Conservation (phyloP, 176 grass and related monocot genomes). For the Cenchrus fungigraminus region DNA sequence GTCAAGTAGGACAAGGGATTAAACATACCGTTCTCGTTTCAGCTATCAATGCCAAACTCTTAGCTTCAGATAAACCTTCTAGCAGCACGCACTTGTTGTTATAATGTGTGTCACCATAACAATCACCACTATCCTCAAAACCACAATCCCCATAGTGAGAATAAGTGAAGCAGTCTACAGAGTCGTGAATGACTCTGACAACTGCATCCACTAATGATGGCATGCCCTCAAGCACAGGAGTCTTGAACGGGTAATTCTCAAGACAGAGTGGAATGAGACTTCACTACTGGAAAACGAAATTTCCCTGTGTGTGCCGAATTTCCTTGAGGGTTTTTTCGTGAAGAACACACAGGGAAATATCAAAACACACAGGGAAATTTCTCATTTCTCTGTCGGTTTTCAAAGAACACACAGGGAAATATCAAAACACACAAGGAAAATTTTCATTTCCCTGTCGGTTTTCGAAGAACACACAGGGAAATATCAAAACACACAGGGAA, state of each 20-base stretch:
- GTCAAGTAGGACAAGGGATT: not conserved
- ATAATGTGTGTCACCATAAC: not conserved
- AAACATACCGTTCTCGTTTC: not conserved
- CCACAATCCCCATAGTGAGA: not conserved
- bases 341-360: too few relatives aligned
- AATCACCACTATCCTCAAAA: not conserved
- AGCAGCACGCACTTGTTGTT: not conserved
- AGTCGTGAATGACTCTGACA: not conserved
- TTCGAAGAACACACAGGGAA: too few relatives aligned
- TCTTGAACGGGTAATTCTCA: not conserved
- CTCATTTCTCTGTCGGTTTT: too few relatives aligned
- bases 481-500: too few relatives aligned
- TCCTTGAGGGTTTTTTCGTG: too few relatives aligned
- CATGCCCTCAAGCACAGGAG: constrained; percentile 7
- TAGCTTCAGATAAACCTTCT: not conserved
- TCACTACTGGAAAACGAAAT: too few relatives aligned
- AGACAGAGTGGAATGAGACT: not conserved
- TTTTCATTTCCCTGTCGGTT: too few relatives aligned
- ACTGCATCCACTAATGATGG: not conserved
- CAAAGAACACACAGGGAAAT: too few relatives aligned
- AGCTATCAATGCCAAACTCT: not conserved
- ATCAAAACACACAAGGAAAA: too few relatives aligned
- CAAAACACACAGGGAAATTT: too few relatives aligned
- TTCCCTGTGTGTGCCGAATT: too few relatives aligned
- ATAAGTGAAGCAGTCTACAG: not conserved